Evolutionary conservation across 345 rosid genomes (phyloP), one percentile per base, ranked within the genome.

Genomic region (Euphorbia peplus): DNA sequence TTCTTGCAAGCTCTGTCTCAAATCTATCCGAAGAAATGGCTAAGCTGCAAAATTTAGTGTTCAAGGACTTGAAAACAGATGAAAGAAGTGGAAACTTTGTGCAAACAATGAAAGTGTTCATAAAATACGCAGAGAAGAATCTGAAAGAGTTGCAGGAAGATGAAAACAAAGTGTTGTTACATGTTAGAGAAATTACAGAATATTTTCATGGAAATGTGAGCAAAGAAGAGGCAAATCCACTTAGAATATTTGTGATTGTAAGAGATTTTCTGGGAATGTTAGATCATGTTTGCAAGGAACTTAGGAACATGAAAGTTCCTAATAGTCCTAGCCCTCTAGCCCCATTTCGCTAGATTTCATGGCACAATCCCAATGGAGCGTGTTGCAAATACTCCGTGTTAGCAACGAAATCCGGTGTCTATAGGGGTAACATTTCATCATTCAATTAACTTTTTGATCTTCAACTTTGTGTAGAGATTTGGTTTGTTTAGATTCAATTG

Each of bases 241-340:
- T 95, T 6, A 74, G 91, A 68, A 95, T 95, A 26, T 91, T 95
- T 64, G 96, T 95, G 87, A 95, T 95, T 66, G 99, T 91, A 19
- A 95, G 99, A 70, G 99, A 95, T 67, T 95, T 95, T 74, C 71
- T 95, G 70, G 97, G 98, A 55, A 90, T 90, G 98, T 65, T 95
- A 76, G 99, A 90, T 81, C 89, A 88, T 78, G 92, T 91, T 5
- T 91, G 98, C 69, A 95, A 86, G 76, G 98, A 90, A 70, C 82
- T 95, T 69, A 95, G 96, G 69, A 83, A 83, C 83, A 48, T 72
- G 39, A 88, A 79, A 84, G 78, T 81, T 16, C 85, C 90, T 4
- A 78, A 75, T 37, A 85, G 82, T 80, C 87, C 90, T 19, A 88
- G 74, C 57, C 97, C 98, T 67, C 79, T 89, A 21, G 86, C 95